A percentile compares a stretch with the other conserved stretches of the same genome.
These are phyloP conservation scores for Lyophyllum semitale DNA, from an alignment of 768 basidiomycete species.

Conservation along the genomic window DNA sequence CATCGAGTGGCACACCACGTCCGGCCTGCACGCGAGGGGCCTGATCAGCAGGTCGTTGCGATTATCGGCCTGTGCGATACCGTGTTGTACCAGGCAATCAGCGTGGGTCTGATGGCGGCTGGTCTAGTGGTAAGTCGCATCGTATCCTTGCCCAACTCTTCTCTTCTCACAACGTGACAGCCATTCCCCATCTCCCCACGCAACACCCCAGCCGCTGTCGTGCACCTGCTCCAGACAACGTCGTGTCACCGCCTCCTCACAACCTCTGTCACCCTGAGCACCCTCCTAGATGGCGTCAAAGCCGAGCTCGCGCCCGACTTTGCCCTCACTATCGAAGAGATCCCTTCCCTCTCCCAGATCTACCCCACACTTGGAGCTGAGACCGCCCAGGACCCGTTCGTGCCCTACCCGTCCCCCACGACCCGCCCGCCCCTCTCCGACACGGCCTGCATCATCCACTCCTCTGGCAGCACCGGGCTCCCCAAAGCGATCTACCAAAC, in stretches of 20 bases:
- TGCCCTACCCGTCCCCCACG: slow-evolving; percentile 6
- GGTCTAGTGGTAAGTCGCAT: slow-evolving; percentile 9
- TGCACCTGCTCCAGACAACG: slow-evolving; percentile 36
- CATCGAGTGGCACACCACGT: slow-evolving; percentile 36
- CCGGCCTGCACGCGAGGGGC: slow-evolving; percentile 24
- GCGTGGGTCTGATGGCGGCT: slow-evolving; percentile 29
- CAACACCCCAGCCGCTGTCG: slow-evolving; percentile 35
- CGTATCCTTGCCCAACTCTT: background rate
- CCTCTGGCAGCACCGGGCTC: slow-evolving; percentile 39
- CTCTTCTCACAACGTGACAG: background rate
- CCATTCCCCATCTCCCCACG: slow-evolving; percentile 30
- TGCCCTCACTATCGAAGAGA: slow-evolving; percentile 29
- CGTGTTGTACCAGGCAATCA: slow-evolving; percentile 35
- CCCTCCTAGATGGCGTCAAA: slow-evolving; percentile 30
- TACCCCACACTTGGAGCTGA: slow-evolving; percentile 20
- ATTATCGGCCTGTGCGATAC: slow-evolving; percentile 27
- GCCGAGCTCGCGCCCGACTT: slow-evolving; percentile 19
- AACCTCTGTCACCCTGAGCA: slow-evolving; percentile 27
- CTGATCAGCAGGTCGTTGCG: slow-evolving; percentile 25
- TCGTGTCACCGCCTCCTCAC: slow-evolving; percentile 41
- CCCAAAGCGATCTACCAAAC: slow-evolving; percentile 34
- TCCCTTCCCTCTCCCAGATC: slow-evolving; percentile 15
- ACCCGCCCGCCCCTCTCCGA: slow-evolving; percentile 11
- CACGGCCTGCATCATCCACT: slow-evolving; percentile 30
- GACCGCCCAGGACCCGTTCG: slow-evolving; percentile 10